Evolutionary conservation across 139 green algal species (phyloP).

Genomic region (Chlorella sp.): DNA sequence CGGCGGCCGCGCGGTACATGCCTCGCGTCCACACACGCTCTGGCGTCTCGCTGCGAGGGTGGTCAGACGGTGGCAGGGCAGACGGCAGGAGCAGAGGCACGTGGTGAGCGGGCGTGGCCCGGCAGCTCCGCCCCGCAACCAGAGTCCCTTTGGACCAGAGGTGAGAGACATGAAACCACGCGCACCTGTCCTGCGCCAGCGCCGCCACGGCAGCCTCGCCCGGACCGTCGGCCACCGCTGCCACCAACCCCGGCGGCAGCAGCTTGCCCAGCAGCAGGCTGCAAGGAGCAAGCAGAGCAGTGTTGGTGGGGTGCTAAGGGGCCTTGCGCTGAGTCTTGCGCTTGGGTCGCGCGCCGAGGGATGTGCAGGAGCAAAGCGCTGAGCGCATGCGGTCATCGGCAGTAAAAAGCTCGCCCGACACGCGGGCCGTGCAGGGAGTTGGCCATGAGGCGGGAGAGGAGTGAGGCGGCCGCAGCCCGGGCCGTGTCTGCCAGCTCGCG

Average conservation of each 20-base stretch:
- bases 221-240: conserved; percentile 58
- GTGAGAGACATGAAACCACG: too few species aligned
- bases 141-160: too few species aligned
- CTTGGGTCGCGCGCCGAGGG: too few species aligned
- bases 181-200: conserved; percentile 31
- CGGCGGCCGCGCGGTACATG: conserved; percentile 58
- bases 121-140: too few species aligned
- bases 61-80: neutral
- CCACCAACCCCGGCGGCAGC: conserved; percentile 81
- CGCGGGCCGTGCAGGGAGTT: conserved; percentile 74
- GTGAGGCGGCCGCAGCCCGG: conserved; percentile 53
- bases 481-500: conserved; percentile 24
- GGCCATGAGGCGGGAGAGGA: conserved; percentile 63
- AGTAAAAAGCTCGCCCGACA: too few species aligned
- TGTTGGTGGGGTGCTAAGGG: too few species aligned
- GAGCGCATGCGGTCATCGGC: too few species aligned
- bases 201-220: conserved; percentile 58
- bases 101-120: neutral
- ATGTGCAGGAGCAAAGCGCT: too few species aligned
- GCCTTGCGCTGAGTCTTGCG: too few species aligned
- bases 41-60: conserved; percentile 65
- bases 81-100: neutral
- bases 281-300: too few species aligned
- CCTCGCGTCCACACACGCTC: conserved; percentile 80
- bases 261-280: conserved; percentile 68